Base-by-base conservation (phyloP, 768 basidiomycete genomes). In the Guyanaporus albipodus region DNA sequence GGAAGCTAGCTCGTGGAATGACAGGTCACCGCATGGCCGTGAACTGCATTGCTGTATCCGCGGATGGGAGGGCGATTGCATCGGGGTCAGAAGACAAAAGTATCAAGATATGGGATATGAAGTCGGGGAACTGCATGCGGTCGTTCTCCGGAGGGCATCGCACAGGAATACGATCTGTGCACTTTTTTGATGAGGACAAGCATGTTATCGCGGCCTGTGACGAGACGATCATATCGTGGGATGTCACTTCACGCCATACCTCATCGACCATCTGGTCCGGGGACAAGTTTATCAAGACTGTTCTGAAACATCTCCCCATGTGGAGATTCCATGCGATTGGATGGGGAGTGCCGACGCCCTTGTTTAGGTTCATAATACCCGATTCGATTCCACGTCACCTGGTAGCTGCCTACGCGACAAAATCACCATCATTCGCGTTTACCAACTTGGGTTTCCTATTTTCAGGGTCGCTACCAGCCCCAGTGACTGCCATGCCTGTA, bases 31-130 rank as follows among this genome's bases (percentile, higher is more conserved):
- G 23, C 8, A 50, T 45, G 17, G 8, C 35, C 2, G 52, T 57
- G 23, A 46, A 42, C 9, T 58, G 56, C 8, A 35, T 64, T 18
- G 46, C 49, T 10, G 35, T 64, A 9, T 64, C 63, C 8, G 22
- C 23, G 12, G 41, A 62, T 44, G 57, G 60, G 18, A 23, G 4
- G 17, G 35, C 33, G 2, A 2, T 59, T 5, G 62, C 48, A 8
- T 57, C 62, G 2, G 60, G 60, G 19, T 66, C 61, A 4, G 42
- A 56, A 26, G 63, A 64, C 40, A 53, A 52, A 24, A 56, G 59
- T 0, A 24, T 61, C 22, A 61, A 57, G 23, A 38, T 63, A 23
- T 64, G 63, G 63, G 53, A 60, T 14, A 23, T 35, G 8, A 15
- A 5, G 2, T 45, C 57, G 0, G 62, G 63, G 14, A 47, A 48